Base-by-base conservation (phyloP, 2,329 filamentous ascomycete genomes). In the Didymella pomorum region DNA sequence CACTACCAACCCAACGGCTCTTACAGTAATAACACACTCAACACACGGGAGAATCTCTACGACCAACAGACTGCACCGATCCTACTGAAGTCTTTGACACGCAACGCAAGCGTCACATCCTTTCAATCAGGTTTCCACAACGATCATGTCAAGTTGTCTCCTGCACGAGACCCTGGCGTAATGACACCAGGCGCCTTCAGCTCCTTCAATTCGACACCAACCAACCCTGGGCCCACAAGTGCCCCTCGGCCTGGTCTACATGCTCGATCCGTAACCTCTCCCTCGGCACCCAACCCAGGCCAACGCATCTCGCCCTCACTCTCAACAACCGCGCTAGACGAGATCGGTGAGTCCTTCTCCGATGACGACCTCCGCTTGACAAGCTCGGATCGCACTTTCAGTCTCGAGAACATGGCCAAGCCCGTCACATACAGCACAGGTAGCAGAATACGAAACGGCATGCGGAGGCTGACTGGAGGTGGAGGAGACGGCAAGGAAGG, bases 31-130 rank as follows among this genome's bases (percentile, higher is more conserved):
- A 62, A 66, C 31, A 63, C 66, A 10, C 87, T 88, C 50, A 65
- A 69, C 33, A 66, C 68, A 11, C 87, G 88, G 50, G 91, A 93
- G 21, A 88, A 92, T 72, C 80, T 97, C 0, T 97, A 98, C 76
- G 93, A 97, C 69, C 92, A 97, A 75, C 92, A 96, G 72, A 96
- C 95, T 7, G 83, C 95, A 11, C 94, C 94, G 0, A 96, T 97
- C 50, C 80, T 97, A 6, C 90, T 95, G 68, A 91, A 95, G 71
- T 95, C 92, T 0, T 82, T 90, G 23, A 86, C 83, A 21, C 71
- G 91, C 11, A 94, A 88, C 63, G 89, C 89, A 35, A 90, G 87
- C 49, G 86, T 87, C 1, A 85, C 86, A 0, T 90, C 89, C 0
- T 95, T 98, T 76, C 92, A 97, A 67, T 96, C 93, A 69, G 92